Evolutionary conservation across 2,329 filamentous ascomycete genomes (phyloP), one percentile per base, ranked within the genome.

Genomic region (Epichloe amarillans): DNA sequence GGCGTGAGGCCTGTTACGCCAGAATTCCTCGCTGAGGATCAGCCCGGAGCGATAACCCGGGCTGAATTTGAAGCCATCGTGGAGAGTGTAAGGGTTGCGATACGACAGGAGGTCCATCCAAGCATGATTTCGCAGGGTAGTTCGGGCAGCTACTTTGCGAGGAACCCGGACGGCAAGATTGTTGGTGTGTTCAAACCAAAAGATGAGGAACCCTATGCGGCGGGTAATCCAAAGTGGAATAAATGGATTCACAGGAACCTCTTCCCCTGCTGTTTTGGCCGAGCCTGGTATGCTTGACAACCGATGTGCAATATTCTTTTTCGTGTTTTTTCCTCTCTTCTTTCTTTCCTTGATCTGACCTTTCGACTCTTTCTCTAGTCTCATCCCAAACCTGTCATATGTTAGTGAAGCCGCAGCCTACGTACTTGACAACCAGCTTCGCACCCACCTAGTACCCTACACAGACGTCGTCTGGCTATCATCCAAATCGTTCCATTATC

Each of bases 181-280:
- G 88, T 98, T 4, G 93, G 90, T 37, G 93, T 98, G 4, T 98
- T 98, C 72, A 98, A 98, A 67, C 93, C 93, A 41, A 98, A 98
- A 69, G 93, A 98, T 60, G 93, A 98, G 70, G 94, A 98, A 67
- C 93, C 93, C 1, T 98, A 96, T 64, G 93, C 93, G 1, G 93
- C 88, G 35, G 86, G 88, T 58, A 98, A 98, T 64, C 93, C 93
- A 5, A 98, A 98, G 66, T 97, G 91, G 91, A 97, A 94, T 60
- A 98, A 98, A 69, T 98, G 93, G 93, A 90, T 98, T 71, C 93
- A 98, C 67, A 79, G 93, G 56, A 98, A 98, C 65, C 66, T 98
- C 56, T 97, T 98, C 60, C 93, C 93, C 8, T 98, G 94, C 70
- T 96, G 88, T 68, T 98, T 98, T 61, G 93, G 93, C 17, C 77